Conservation (phyloP, 164 flowering plant species). For the Aristolochia contorta region DNA sequence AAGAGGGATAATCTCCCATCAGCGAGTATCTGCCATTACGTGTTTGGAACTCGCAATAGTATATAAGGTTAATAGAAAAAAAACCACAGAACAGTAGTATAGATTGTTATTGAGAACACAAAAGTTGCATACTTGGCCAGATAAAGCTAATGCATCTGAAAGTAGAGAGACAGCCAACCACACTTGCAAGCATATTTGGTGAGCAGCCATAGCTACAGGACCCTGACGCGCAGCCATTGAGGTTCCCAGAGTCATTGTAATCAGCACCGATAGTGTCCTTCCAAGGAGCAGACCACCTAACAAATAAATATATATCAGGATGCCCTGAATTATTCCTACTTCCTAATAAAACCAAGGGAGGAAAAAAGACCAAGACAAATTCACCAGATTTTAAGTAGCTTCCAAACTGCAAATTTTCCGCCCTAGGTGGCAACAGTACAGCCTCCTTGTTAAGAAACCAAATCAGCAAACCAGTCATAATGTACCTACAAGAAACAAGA, state of each 20-base stretch:
- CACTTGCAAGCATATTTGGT: constrained; percentile 91
- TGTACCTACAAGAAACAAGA: constrained; percentile 39
- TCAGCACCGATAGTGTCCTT: constrained; percentile 78
- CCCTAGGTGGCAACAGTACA: constrained; percentile 67
- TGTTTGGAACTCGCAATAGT: too few relatives aligned
- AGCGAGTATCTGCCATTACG: too few relatives aligned
- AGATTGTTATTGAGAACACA: neutral
- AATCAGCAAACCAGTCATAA: constrained; percentile 53
- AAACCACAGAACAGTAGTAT: neutral
- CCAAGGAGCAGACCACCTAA: constrained; percentile 91
- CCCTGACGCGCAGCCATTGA: constrained; percentile 99
- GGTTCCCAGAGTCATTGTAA: constrained; percentile 76
- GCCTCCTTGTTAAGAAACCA: constrained; percentile 68
- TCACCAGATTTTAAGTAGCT: constrained; percentile 81
- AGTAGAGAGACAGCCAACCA: constrained; percentile 97
- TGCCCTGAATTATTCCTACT: neutral
- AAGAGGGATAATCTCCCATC: too few relatives aligned
- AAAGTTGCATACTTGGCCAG: constrained; percentile 60
- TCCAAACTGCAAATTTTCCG: constrained; percentile 66
- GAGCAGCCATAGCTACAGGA: constrained; percentile 92
- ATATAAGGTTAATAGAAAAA: too few relatives aligned
- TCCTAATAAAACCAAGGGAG: neutral
- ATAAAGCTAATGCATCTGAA: constrained; percentile 81
- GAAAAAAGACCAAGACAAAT: constrained; percentile 6
- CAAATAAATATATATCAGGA: neutral